These are phyloP conservation scores for Baeospora myosura DNA, from an alignment of 1,284 basidiomycete genomes.

Conservation along the genomic window DNA sequence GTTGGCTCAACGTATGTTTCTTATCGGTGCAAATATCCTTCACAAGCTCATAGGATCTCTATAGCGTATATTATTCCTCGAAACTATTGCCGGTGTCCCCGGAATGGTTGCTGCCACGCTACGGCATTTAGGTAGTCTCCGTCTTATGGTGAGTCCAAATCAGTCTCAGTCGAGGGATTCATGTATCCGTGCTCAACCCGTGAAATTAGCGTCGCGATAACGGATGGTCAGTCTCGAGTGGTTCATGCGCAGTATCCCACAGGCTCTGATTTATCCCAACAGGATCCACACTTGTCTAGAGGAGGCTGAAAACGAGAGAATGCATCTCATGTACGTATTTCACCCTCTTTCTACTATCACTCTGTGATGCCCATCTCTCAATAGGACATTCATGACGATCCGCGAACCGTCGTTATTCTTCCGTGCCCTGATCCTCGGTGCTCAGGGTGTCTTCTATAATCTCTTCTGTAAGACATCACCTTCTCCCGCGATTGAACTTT, in stretches of 20 bases:
- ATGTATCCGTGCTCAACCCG: conserved; percentile 1
- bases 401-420: conserved; percentile 74
- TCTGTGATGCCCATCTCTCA: conserved; percentile 6
- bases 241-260: conserved; percentile 11
- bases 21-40: background rate
- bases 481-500: conserved; percentile 6
- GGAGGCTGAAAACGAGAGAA: conserved; percentile 93
- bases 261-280: conserved; percentile 31
- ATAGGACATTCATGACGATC: conserved; percentile 84
- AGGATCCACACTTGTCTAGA: conserved; percentile 75
- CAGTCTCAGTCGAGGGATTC: conserved; percentile 1
- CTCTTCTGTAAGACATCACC: conserved; percentile 62
- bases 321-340: conserved; percentile 74
- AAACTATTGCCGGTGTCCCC: conserved; percentile 88
- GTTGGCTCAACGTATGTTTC: conserved; percentile 66
- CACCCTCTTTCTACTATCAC: conserved; percentile 1
- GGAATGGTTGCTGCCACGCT: conserved; percentile 91
- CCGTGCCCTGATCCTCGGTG: conserved; percentile 74
- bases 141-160: conserved; percentile 59
- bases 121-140: conserved; percentile 75
- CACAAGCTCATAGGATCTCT: conserved; percentile 1
- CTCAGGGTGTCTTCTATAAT: conserved; percentile 90
- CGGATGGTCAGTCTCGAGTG: no score
- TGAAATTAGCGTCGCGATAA: conserved; percentile 69
- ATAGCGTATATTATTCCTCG: conserved; percentile 81